These are phyloP conservation scores for Phytophthora tubulina DNA, from an alignment of 352 stramenopile genomes.

Conservation along the genomic window DNA sequence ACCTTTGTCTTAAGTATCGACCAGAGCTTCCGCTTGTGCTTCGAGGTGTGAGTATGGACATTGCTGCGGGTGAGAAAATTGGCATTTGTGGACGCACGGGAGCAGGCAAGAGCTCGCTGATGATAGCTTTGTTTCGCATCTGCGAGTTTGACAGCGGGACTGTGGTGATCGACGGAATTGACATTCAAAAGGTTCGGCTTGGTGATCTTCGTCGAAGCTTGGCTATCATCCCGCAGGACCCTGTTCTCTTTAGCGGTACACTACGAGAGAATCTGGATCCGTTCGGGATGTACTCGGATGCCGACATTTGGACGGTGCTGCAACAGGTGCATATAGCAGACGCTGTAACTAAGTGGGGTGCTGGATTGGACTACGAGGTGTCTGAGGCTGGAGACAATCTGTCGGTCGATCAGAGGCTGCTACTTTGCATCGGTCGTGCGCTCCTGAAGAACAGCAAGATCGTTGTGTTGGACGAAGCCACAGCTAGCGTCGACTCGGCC, in stretches of 20 bases:
- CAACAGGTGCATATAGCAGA: slow-evolving; percentile 65
- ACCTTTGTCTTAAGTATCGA: slow-evolving; percentile 48
- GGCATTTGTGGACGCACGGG: slow-evolving; percentile 66
- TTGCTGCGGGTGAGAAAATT: slow-evolving; percentile 46
- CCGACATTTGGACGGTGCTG: slow-evolving; percentile 65
- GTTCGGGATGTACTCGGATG: slow-evolving; percentile 80
- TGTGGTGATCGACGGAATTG: slow-evolving; percentile 88
- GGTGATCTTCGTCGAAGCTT: slow-evolving; percentile 47
- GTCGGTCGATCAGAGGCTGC: slow-evolving; percentile 93
- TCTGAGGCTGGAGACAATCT: slow-evolving; percentile 94
- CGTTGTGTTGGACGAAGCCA: slow-evolving; percentile 96
- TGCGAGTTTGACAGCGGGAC: slow-evolving; percentile 63
- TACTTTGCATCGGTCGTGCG: slow-evolving; percentile 92
- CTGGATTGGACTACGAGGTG: slow-evolving; percentile 84
- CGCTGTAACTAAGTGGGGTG: slow-evolving; percentile 63
- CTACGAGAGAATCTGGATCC: slow-evolving; percentile 94
- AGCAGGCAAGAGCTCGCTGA: slow-evolving; percentile 57
- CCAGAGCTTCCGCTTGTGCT: slow-evolving; percentile 53
- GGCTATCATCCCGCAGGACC: slow-evolving; percentile 78
- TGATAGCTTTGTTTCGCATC: slow-evolving; percentile 59
- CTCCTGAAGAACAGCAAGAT: slow-evolving; percentile 90
- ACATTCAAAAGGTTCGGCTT: slow-evolving; percentile 60
- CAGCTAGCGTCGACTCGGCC: slow-evolving; percentile 85
- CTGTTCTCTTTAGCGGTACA: slow-evolving; percentile 92
- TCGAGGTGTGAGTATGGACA: slow-evolving; percentile 40